phyloP scores from a whole-genome alignment of 306 rosid species.

The Sphenostylis stenocarpa region DNA sequence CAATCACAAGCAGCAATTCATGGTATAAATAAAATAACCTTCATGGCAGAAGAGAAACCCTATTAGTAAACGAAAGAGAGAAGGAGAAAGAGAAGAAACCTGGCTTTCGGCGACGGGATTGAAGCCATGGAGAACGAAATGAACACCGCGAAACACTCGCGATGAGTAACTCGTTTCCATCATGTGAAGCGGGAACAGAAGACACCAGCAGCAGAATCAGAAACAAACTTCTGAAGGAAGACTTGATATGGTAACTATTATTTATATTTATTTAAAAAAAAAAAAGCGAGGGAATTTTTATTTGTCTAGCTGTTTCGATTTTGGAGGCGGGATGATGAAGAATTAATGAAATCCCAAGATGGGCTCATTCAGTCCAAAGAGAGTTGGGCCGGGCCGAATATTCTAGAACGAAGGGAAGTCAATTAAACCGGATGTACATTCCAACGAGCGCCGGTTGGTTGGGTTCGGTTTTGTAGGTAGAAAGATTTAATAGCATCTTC shows the following conservation, averaged over 20 bases:
- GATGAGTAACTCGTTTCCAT: slow-evolving; percentile 44
- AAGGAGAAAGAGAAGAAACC: slow-evolving; percentile 42
- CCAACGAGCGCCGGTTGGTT: background rate
- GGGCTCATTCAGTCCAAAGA: background rate
- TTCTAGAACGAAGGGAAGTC: background rate
- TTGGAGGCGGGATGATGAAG: slow-evolving; percentile 32
- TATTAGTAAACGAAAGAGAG: background rate
- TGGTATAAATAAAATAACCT: background rate
- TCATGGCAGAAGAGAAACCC: background rate
- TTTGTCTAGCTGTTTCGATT: background rate
- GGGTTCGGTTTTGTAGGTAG: slow-evolving; percentile 18
- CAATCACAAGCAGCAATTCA: background rate
- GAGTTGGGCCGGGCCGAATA: background rate
- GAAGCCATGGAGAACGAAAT: slow-evolving; percentile 69
- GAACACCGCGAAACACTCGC: slow-evolving; percentile 57
- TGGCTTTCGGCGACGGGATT: slow-evolving; percentile 46
- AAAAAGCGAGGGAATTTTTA: slow-evolving; percentile 35
- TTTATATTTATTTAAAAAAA: background rate
- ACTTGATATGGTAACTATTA: slow-evolving; percentile 7
- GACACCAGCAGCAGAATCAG: background rate
- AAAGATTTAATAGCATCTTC: background rate
- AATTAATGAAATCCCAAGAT: background rate
- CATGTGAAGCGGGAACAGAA: slow-evolving; percentile 20
- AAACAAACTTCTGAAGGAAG: slow-evolving; percentile 40
- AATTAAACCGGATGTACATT: background rate